These are phyloP conservation scores for Russula virescens DNA, from an alignment of 768 basidiomycete species.

Conservation along the genomic window DNA sequence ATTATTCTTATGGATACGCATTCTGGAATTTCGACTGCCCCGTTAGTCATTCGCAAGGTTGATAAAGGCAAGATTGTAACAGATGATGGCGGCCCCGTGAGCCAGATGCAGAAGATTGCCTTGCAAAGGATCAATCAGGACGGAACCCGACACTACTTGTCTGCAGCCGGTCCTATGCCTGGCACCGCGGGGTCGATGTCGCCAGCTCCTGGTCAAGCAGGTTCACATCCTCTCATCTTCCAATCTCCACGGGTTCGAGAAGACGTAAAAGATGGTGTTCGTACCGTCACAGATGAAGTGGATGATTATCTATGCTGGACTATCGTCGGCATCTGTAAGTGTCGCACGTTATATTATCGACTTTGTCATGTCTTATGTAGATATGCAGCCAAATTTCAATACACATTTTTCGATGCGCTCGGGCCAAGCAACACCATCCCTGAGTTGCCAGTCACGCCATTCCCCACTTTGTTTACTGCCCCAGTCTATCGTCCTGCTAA, in stretches of 20 bases:
- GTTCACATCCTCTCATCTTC: conserved; percentile 77
- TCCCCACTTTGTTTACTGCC: conserved; percentile 78
- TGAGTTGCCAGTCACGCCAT: conserved; percentile 78
- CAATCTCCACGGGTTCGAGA: conserved; percentile 75
- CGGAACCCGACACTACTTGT: conserved; percentile 81
- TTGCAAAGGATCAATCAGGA: conserved; percentile 77
- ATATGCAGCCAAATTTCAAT: conserved; percentile 78
- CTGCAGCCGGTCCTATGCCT: conserved; percentile 80
- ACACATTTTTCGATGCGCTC: conserved; percentile 89
- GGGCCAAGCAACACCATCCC: conserved; percentile 74
- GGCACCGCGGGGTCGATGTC: conserved; percentile 64
- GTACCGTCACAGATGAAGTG: conserved; percentile 77
- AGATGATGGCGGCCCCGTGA: conserved; percentile 90
- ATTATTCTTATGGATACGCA: conserved; percentile 80
- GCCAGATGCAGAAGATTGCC: conserved; percentile 96
- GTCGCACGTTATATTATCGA: conserved; percentile 13
- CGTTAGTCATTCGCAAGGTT: conserved; percentile 85
- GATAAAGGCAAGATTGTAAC: conserved; percentile 82
- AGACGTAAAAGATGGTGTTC: conserved; percentile 72
- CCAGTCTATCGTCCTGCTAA: conserved; percentile 66
- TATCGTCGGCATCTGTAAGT: conserved; percentile 89
- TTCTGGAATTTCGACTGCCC: conserved; percentile 80
- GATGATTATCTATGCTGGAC: conserved; percentile 97
- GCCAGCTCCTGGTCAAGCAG: conserved; percentile 75
- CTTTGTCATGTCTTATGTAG: conserved; percentile 16